Conservation (phyloP, 495 filamentous ascomycete genomes). For the Podospora tetraspora region DNA sequence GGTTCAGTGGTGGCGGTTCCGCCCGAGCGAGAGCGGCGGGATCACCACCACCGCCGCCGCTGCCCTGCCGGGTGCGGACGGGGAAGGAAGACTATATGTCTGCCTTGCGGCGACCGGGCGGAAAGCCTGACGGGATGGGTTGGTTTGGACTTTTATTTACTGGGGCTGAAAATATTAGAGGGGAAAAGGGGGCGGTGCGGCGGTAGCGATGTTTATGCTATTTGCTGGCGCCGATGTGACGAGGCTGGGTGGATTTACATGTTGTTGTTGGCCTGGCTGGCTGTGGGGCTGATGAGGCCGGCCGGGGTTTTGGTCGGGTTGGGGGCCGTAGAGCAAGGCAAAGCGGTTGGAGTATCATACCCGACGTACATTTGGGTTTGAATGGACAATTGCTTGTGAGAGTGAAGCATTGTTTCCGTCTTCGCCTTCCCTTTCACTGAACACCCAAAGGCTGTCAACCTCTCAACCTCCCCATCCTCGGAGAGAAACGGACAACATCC, state of each 20-base stretch:
- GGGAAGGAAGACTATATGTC: not conserved
- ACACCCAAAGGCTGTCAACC: not conserved
- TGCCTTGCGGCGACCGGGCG: not conserved
- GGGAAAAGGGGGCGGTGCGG: not conserved
- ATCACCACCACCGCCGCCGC: not conserved
- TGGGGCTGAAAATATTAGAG: not conserved
- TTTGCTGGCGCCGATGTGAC: not conserved
- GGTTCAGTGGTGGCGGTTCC: not conserved
- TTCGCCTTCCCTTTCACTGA: not conserved
- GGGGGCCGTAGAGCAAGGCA: not conserved
- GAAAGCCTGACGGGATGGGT: not conserved
- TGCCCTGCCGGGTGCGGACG: not conserved
- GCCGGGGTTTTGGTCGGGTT: not conserved
- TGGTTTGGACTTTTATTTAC: not conserved
- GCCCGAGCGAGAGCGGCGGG: not conserved
- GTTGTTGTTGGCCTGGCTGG: not conserved
- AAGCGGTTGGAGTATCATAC: not conserved
- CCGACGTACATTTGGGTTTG: not conserved
- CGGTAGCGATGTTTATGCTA: not conserved
- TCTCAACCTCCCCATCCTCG: not conserved
- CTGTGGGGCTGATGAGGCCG: not conserved
- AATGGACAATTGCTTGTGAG: not conserved
- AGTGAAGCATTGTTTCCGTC: not conserved
- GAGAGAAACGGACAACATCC: not conserved
- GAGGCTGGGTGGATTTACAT: not conserved